phyloP scores from a whole-genome alignment of 169 alveolate species.

The Cryptosporidium muris region DNA sequence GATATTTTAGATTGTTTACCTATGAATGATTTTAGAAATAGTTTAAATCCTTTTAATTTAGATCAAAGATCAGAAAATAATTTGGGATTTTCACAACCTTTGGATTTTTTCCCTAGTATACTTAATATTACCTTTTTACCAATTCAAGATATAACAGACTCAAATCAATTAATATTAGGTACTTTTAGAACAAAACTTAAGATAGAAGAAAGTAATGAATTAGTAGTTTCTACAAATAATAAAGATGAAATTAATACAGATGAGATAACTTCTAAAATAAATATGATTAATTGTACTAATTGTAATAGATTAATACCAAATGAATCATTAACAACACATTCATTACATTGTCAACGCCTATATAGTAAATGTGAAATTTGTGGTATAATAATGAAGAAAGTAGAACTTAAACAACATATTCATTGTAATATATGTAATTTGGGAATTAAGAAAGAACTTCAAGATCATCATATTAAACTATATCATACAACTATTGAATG shows the following conservation, averaged over 20 bases:
- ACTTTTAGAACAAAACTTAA: not conserved
- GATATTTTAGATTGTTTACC: conserved; percentile 8
- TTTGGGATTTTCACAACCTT: no score
- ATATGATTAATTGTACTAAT: conserved; percentile 2
- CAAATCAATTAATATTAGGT: not conserved
- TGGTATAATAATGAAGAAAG: conserved; percentile 14
- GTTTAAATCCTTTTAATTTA: no score
- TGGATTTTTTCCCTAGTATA: no score
- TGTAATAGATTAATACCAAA: conserved; percentile 32
- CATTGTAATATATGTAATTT: conserved; percentile 36
- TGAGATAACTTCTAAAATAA: not conserved
- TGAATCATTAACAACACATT: conserved; percentile 7
- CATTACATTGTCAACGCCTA: conserved; percentile 16
- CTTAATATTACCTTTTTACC: not conserved
- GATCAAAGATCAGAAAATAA: no score
- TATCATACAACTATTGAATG: conserved; percentile 32
- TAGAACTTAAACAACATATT: conserved; percentile 30
- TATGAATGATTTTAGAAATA: conserved; percentile 7
- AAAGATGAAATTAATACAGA: not conserved
- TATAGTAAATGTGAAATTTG: conserved; percentile 31
- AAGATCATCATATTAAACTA: conserved; percentile 17
- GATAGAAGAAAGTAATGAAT: not conserved
- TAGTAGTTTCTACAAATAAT: no score
- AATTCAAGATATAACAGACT: not conserved
- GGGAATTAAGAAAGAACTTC: conserved; percentile 15